Evolutionary conservation across 2,329 filamentous ascomycete genomes (phyloP), one percentile per base, ranked within the genome.

Genomic region (Arthrobotrys sinensis): DNA sequence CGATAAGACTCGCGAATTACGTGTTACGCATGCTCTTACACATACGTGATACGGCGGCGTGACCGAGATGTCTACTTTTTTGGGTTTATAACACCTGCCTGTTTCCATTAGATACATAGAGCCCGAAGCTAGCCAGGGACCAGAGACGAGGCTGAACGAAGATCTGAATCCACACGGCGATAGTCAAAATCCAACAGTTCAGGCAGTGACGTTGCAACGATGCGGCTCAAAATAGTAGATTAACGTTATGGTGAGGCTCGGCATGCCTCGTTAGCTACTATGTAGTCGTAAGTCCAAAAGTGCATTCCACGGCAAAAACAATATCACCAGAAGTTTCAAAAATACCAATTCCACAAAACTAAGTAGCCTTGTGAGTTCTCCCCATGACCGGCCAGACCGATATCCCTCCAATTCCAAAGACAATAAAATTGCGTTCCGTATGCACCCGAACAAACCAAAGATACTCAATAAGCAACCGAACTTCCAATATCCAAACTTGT

Each of bases 191-290:
- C 32, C 52, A 57, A 57, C 52, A 28, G 24, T 28, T 4, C 24
- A 57, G 52, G n/a, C 7, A 38, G 52, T 21, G 38, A 38, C 16
- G 32, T 57, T 57, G 32, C 52, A 57, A 57, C 3, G 32, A 38
- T 57, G 52, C 28, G 28, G 52, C 52, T 57, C 32, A 38, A 57
- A 53, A 57, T 38, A 57, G 52, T 21, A 57, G 8, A 21, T 38
- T 38, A 28, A 36, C 52, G 52, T 36, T 57, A 57, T 57, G 52
- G 32, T 38, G 28, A 48, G 19, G 19, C 45, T 48, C 45, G 2
- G 4, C 2, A 5, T 45, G n/a, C 40, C 2, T 28, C 2, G 24
- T 4, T 28, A 28, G 24, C 4, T 28, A 28, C 45, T 8, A 19
- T 19, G 32, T 38, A 5, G 52, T 38, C 52, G 24, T 32, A 10